These are phyloP conservation scores for Pseudocohnilembus persalinus DNA, from an alignment of 169 alveolate genomes.

Conservation along the genomic window DNA sequence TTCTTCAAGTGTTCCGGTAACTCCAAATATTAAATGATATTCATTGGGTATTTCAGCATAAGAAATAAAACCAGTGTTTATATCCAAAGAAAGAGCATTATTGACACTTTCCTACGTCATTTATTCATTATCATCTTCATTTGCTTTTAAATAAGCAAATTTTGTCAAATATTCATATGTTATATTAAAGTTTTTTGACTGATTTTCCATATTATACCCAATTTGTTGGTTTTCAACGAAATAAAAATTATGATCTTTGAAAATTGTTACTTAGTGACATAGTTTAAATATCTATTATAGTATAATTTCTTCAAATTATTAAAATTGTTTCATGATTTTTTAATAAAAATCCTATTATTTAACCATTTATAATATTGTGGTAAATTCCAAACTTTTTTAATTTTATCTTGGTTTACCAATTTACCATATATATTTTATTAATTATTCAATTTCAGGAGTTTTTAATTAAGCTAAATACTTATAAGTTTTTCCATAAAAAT, in stretches of 20 bases:
- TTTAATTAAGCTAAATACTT: neutral
- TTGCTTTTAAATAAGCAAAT: conserved; percentile 8
- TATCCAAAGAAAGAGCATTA: neutral
- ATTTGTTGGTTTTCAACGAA: neutral
- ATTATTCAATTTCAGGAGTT: neutral
- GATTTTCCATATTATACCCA: conserved; percentile 6
- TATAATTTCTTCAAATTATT: neutral
- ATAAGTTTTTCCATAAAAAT: conserved; percentile 22
- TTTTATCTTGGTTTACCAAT: no score
- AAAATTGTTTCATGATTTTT: neutral
- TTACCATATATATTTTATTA: conserved; percentile 8
- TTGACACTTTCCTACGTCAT: neutral
- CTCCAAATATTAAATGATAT: conserved; percentile 13
- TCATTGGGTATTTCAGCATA: conserved; percentile 27
- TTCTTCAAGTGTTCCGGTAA: conserved; percentile 25
- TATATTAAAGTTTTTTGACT: neutral
- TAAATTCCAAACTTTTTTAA: neutral
- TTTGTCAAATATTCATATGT: conserved; percentile 19
- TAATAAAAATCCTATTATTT: neutral
- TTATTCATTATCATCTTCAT: neutral
- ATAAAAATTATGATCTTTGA: neutral
- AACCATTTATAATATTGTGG: neutral
- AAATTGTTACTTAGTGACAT: neutral
- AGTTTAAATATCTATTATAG: conserved; percentile 5
- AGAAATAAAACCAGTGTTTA: conserved; percentile 19